Evolutionary conservation across 805 yeast genomes (phyloP).

Genomic region (Metschnikowia continentalis): DNA sequence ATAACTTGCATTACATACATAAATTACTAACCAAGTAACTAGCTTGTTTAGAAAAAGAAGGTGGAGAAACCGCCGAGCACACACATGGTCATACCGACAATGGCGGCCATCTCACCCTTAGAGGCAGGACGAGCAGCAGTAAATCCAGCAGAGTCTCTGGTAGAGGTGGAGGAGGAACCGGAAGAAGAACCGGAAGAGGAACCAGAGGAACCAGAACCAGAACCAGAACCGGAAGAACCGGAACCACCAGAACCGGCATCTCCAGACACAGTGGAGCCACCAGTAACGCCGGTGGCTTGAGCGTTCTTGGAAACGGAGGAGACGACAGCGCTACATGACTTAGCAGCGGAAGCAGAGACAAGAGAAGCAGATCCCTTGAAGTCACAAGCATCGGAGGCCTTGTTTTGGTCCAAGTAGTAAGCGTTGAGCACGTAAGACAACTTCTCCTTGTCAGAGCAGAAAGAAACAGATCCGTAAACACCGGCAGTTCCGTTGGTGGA

Average conservation of each 20-base stretch:
- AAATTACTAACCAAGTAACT: neutral
- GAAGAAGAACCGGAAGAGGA: slow-evolving; percentile 21
- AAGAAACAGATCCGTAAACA: slow-evolving; percentile 67
- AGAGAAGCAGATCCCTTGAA: slow-evolving; percentile 51
- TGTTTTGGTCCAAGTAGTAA: slow-evolving; percentile 41
- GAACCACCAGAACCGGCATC: slow-evolving; percentile 22
- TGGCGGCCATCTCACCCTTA: slow-evolving; percentile 30
- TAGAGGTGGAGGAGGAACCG: slow-evolving; percentile 20
- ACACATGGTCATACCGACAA: slow-evolving; percentile 32
- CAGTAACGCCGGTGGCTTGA: slow-evolving; percentile 12
- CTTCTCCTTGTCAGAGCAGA: slow-evolving; percentile 63
- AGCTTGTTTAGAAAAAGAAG: slow-evolving; percentile 21
- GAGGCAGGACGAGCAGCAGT: slow-evolving; percentile 23
- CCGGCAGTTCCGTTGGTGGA: slow-evolving; percentile 60
- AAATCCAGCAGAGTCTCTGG: slow-evolving; percentile 19
- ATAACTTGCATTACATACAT: slow-evolving; percentile 3
- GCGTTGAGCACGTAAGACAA: slow-evolving; percentile 61
- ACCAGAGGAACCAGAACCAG: slow-evolving; percentile 20
- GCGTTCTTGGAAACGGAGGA: slow-evolving; percentile 18
- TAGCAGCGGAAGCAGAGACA: slow-evolving; percentile 25
- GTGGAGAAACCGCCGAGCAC: slow-evolving; percentile 44
- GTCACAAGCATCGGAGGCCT: slow-evolving; percentile 15
- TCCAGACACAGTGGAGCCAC: slow-evolving; percentile 9
- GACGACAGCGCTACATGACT: slow-evolving; percentile 27
- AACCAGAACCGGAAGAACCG: slow-evolving; percentile 17